Conservation (phyloP, 768 basidiomycete genomes). For the Gloeostereum incarnatum region DNA sequence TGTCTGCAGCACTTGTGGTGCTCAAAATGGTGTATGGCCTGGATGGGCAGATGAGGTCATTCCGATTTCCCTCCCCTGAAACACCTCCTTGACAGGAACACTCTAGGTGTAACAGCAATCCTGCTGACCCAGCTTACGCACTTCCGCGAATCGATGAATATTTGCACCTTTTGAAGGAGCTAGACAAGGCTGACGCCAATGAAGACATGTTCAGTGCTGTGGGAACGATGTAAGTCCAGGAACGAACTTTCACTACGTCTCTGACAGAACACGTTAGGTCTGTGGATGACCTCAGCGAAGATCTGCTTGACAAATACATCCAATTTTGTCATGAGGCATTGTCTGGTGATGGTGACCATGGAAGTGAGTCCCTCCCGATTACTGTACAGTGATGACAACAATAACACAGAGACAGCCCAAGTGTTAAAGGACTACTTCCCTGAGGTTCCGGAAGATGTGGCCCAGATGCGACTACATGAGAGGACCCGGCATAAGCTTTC, state of each 20-base stretch:
- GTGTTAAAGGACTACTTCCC: slow-evolving; percentile 35
- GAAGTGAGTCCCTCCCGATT: slow-evolving; percentile 11
- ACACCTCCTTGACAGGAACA: no score
- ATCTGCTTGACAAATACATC: slow-evolving; percentile 54
- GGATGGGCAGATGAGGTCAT: slow-evolving; percentile 57
- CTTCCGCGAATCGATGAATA: slow-evolving; percentile 45
- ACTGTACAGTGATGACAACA: slow-evolving; percentile 9
- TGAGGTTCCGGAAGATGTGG: not conserved
- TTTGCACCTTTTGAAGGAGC: slow-evolving; percentile 27
- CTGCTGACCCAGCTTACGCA: slow-evolving; percentile 50
- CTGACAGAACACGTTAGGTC: slow-evolving; percentile 34
- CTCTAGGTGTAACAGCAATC: no score
- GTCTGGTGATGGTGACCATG: slow-evolving; percentile 20
- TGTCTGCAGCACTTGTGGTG: slow-evolving; percentile 53
- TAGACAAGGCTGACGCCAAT: slow-evolving; percentile 23
- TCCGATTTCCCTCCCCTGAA: slow-evolving; percentile 3
- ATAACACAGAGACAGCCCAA: slow-evolving; percentile 14
- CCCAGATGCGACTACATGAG: not conserved
- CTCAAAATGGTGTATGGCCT: slow-evolving; percentile 84
- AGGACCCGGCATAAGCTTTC: slow-evolving; percentile 4
- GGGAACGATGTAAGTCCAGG: slow-evolving; percentile 32
- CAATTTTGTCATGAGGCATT: slow-evolving; percentile 54
- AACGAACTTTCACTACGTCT: slow-evolving; percentile 3
- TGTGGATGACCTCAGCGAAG: slow-evolving; percentile 39
- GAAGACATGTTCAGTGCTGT: slow-evolving; percentile 32